Evolutionary conservation across 2,329 filamentous ascomycete species (phyloP).

Genomic region (Aureobasidium sp.): DNA sequence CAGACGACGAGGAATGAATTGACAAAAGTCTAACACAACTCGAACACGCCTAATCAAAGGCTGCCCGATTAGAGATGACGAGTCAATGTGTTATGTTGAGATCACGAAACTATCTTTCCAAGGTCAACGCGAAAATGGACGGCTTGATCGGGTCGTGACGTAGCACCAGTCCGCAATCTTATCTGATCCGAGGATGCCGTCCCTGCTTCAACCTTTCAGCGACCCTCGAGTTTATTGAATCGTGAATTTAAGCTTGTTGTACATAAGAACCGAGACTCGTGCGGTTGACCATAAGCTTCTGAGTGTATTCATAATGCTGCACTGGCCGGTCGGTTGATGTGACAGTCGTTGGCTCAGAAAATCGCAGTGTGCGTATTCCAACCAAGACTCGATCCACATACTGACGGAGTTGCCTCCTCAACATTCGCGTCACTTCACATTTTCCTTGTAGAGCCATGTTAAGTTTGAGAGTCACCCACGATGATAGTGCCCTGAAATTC

Average conservation of each 20-base stretch:
- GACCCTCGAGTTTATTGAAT: not conserved
- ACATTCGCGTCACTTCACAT: no score
- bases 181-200: not conserved
- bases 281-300: not conserved
- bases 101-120: not conserved
- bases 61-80: not conserved
- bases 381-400: no score
- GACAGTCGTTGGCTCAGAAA: no score
- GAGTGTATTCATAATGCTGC: not conserved
- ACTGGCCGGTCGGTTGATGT: no score
- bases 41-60: not conserved
- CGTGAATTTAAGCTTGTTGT: not conserved
- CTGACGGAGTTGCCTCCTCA: no score
- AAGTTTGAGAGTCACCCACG: no score
- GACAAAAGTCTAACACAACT: not conserved
- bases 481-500: no score
- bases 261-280: no score
- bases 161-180: not conserved
- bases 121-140: not conserved
- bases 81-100: constrained; percentile 2
- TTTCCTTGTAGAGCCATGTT: no score
- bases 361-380: no score
- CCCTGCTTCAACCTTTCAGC: not conserved
- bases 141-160: not conserved
- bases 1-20: not conserved